A percentile compares a stretch with the other conserved stretches of the same genome.
Evolutionary conservation across 2,329 filamentous ascomycete genomes (phyloP).

Genomic region (Phialophora expanda): DNA sequence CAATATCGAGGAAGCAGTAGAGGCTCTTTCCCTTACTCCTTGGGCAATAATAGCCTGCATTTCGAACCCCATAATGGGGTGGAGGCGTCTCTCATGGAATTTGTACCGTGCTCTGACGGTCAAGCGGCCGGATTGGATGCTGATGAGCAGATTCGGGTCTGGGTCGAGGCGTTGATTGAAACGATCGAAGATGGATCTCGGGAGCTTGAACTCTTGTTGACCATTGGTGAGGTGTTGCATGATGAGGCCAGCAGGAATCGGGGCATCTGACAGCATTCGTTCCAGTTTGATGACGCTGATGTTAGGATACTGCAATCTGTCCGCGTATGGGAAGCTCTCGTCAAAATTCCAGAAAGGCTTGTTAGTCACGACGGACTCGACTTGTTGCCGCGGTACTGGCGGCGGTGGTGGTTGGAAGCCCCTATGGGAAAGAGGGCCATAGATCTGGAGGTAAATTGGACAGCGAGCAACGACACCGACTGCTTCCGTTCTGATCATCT

Average conservation of each 20-base stretch:
- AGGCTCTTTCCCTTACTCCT: background rate
- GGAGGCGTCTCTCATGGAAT: background rate
- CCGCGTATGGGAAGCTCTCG: background rate
- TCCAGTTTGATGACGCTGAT: background rate
- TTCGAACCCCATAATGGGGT: background rate
- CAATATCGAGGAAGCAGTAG: background rate
- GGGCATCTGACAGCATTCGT: background rate
- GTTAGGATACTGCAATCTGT: background rate
- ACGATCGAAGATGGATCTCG: background rate
- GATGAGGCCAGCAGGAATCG: background rate
- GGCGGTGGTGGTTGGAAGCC: background rate
- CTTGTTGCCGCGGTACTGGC: background rate
- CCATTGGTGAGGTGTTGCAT: background rate
- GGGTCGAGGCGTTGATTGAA: background rate
- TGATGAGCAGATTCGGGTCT: background rate
- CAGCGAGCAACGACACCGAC: background rate
- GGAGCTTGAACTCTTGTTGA: background rate
- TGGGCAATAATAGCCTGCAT: background rate
- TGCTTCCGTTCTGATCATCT: background rate
- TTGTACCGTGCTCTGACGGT: background rate
- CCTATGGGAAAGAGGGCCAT: background rate
- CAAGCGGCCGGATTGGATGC: background rate
- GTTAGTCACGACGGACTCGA: background rate
- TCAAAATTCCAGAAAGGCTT: background rate
- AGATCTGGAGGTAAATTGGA: background rate